Conservation (phyloP, 805 yeast genomes). For the Starmerella bombi region DNA sequence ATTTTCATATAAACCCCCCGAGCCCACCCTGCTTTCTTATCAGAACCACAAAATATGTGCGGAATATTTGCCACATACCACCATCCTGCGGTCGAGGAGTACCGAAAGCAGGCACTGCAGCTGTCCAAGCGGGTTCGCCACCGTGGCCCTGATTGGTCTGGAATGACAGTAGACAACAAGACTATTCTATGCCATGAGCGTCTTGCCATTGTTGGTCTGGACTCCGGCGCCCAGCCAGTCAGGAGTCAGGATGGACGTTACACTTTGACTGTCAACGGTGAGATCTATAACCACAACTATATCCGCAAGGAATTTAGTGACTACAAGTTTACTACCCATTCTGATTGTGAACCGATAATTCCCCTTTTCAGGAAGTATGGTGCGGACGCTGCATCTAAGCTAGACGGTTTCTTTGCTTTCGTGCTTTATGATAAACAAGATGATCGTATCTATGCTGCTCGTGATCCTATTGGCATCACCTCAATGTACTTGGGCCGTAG, state of each 20-base stretch:
- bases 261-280: conserved; percentile 86
- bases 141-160: conserved; percentile 99
- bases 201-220: conserved; percentile 93
- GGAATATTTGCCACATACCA: conserved; percentile 91
- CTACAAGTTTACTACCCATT: conserved; percentile 69
- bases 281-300: conserved; percentile 91
- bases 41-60: conserved; percentile 72
- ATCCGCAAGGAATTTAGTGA: conserved; percentile 62
- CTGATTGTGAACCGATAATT: conserved; percentile 96
- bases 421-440: conserved; percentile 70
- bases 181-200: conserved; percentile 91
- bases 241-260: conserved; percentile 61
- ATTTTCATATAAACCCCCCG: no score
- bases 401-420: conserved; percentile 98
- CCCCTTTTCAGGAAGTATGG: conserved; percentile 82
- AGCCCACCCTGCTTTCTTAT: no score
- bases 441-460: conserved; percentile 88
- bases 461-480: conserved; percentile 97
- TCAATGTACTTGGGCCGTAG: conserved; percentile 90
- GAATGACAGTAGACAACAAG: conserved; percentile 60
- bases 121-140: conserved; percentile 87
- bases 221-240: conserved; percentile 97
- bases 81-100: conserved; percentile 64
- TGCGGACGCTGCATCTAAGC: conserved; percentile 75
- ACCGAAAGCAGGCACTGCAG: conserved; percentile 80